These are phyloP conservation scores for Fusarium pseudoanthophilum DNA, from an alignment of 2,329 filamentous ascomycete species.

Conservation along the genomic window DNA sequence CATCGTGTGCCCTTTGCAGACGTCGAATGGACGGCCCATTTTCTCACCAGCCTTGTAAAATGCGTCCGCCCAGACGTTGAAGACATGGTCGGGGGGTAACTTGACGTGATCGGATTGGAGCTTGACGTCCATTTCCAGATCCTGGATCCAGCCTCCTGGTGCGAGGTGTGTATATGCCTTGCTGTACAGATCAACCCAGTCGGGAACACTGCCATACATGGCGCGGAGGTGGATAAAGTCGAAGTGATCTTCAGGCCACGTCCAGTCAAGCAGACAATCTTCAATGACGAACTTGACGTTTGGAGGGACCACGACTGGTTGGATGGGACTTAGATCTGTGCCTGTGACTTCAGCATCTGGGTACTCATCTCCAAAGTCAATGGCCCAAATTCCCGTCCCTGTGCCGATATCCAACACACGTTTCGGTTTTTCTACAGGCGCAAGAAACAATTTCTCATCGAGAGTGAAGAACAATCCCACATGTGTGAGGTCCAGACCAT, in stretches of 20 bases:
- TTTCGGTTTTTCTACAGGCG: conserved; percentile 37
- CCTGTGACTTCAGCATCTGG: conserved; percentile 47
- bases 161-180: conserved; percentile 63
- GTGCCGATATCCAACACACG: conserved; percentile 63
- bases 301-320: conserved; percentile 46
- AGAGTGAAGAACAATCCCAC: conserved; percentile 40
- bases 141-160: conserved; percentile 49
- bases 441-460: conserved; percentile 39
- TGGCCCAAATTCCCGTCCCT: conserved; percentile 67
- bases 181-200: conserved; percentile 65
- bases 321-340: conserved; percentile 51
- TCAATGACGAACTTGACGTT: conserved; percentile 51
- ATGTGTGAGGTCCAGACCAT: conserved; percentile 43
- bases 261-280: conserved; percentile 56
- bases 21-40: conserved; percentile 44
- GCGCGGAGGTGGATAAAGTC: conserved; percentile 69
- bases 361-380: conserved; percentile 47
- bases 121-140: conserved; percentile 43
- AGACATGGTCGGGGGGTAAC: conserved; percentile 36
- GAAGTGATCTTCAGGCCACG: conserved; percentile 55
- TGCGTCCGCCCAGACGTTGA: conserved; percentile 44
- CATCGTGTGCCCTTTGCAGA: conserved; percentile 33
- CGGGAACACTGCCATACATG: conserved; percentile 65
- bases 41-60: conserved; percentile 44
- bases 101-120: conserved; percentile 29